Evolutionary conservation across 2,329 filamentous ascomycete genomes (phyloP), one percentile per base, ranked within the genome.

Genomic region (Clarireedia hainanense): DNA sequence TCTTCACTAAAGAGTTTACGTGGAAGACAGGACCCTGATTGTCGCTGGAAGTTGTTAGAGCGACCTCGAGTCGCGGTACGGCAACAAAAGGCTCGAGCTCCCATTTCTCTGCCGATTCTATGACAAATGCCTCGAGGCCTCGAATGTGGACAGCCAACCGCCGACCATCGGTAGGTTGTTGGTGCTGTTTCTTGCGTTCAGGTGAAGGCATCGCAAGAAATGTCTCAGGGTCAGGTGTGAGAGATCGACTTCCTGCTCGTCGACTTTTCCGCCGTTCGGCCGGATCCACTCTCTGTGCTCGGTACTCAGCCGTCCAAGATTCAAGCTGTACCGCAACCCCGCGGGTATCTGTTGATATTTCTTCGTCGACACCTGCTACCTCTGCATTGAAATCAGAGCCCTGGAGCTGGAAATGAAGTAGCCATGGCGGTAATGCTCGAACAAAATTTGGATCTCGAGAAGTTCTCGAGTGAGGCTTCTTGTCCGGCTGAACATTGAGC

Each of bases 381-480:
- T 99, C 92, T 50, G 95, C 76, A 63, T 89, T 94, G 65, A 96
- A 91, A 60, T 96, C 90, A 4, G 88, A 88, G 1, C 89, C 91
- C 68, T 96, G 89, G 5, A 99, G 77, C 55, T 89, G 85, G 60
- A 91, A 86, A 59, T 92, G 85, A 39, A 91, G 72, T 6, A 99
- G 77, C 94, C 94, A 99, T 2, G 81, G 71, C 0, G 94, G 95
- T 59, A 96, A 72, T 23, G 80, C 83, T 52, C 94, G 83, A 37
- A 99, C 69, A 59, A 95, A 84, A 66, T 88, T 91, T 34, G 75
- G 76, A 50, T 80, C 80, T 57, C 72, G 76, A 36, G 75, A 70
- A 9, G 75, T 74, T 56, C 74, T 78, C n/a, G 74, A 73, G 40
- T 69, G 69, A 4, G 69, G 70, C 39, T 79, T 74, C 67, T 81